These are phyloP conservation scores for Clarireedia paspali DNA, from an alignment of 2,329 filamentous ascomycete species.

Conservation along the genomic window DNA sequence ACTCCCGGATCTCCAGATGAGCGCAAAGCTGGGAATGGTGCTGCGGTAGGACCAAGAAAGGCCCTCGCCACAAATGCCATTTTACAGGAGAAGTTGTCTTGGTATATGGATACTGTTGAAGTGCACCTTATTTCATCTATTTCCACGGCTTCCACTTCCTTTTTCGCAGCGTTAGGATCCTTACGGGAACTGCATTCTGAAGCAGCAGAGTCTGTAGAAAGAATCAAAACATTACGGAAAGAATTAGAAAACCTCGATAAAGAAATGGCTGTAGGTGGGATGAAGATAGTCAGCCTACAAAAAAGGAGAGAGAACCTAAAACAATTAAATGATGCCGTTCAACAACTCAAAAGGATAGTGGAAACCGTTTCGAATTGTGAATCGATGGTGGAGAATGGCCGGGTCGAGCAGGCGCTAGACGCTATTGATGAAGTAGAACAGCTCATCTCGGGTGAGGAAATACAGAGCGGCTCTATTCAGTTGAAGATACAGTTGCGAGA, in stretches of 20 bases:
- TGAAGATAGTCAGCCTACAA: constrained; percentile 79
- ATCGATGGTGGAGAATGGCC: constrained; percentile 70
- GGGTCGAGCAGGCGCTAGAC: constrained; percentile 72
- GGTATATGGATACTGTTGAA: constrained; percentile 99
- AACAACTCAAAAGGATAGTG: constrained; percentile 74
- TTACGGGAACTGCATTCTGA: constrained; percentile 86
- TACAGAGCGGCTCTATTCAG: constrained; percentile 24
- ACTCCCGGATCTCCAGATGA: constrained; percentile 47
- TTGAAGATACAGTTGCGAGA: constrained; percentile 45
- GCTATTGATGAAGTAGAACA: constrained; percentile 71
- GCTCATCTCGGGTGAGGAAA: constrained; percentile 65
- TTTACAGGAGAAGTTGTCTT: constrained; percentile 93
- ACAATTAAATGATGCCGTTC: constrained; percentile 72
- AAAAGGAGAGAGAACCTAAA: constrained; percentile 76
- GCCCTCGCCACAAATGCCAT: constrained; percentile 94
- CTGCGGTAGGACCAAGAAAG: constrained; percentile 61
- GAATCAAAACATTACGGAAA: constrained; percentile 72
- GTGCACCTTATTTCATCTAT: constrained; percentile 96
- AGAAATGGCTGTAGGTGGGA: constrained; percentile 76
- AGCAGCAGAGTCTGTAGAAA: constrained; percentile 80
- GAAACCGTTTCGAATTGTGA: constrained; percentile 71
- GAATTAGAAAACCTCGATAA: constrained; percentile 76
- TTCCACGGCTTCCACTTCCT: constrained; percentile 88
- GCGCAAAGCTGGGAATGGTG: constrained; percentile 48
- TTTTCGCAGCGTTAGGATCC: constrained; percentile 89